phyloP scores from a whole-genome alignment of 441 rosid genomes.

The Biscutella laevigata region DNA sequence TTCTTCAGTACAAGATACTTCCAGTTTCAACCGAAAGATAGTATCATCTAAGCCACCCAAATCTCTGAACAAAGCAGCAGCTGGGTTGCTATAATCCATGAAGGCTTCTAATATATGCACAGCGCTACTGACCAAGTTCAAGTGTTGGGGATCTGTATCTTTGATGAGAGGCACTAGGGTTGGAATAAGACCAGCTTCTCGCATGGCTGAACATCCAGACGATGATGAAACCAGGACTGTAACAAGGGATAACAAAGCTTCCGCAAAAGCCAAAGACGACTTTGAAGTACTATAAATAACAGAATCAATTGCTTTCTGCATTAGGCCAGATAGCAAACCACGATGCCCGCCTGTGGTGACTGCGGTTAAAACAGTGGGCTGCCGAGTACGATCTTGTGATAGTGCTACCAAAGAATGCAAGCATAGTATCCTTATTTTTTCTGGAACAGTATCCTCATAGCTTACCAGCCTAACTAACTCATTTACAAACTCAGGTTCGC shows the following conservation, averaged over 20 bases:
- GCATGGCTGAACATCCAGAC: constrained; percentile 92
- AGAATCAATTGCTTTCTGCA: constrained; percentile 89
- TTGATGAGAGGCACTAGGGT: constrained; percentile 89
- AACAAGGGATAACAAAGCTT: constrained; percentile 84
- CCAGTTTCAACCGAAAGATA: constrained; percentile 70
- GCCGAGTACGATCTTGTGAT: constrained; percentile 91
- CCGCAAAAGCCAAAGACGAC: constrained; percentile 86
- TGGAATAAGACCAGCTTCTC: constrained; percentile 92
- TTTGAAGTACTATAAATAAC: constrained; percentile 57
- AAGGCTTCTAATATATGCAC: constrained; percentile 86
- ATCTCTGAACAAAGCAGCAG: constrained; percentile 89
- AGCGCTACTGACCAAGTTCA: constrained; percentile 86
- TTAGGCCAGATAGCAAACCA: constrained; percentile 82
- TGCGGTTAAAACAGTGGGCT: constrained; percentile 70
- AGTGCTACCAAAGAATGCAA: constrained; percentile 80
- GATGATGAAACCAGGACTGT: constrained; percentile 88
- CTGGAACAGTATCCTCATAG: constrained; percentile 78
- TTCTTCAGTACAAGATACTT: constrained; percentile 63
- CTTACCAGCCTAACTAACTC: constrained; percentile 78
- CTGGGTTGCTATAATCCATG: constrained; percentile 95
- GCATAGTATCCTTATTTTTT: constrained; percentile 69
- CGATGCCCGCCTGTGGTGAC: constrained; percentile 91
- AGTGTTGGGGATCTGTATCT: constrained; percentile 86
- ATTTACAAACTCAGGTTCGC: constrained; percentile 91
- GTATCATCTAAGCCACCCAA: constrained; percentile 97